phyloP scores from a whole-genome alignment of 192 early-diverging fungal species.

The Phlyctochytrium bullatum region DNA sequence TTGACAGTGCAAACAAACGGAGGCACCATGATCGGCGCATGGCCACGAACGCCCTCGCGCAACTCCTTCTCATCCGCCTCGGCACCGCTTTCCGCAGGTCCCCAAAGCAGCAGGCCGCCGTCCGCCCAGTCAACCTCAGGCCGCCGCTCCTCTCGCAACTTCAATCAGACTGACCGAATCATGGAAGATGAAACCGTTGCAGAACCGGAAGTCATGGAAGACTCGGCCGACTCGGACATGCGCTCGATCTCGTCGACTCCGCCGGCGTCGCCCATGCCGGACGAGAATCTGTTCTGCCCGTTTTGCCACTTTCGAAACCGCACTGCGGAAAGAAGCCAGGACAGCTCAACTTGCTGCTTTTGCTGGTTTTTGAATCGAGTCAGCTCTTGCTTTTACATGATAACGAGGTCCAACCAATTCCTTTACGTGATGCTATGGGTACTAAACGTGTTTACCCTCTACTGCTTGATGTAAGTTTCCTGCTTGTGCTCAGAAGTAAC shows the following conservation, averaged over 20 bases:
- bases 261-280: not conserved
- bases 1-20: not conserved
- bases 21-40: not conserved
- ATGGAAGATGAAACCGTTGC: not conserved
- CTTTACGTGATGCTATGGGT: slow-evolving; percentile 9
- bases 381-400: not conserved
- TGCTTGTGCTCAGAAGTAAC: not conserved
- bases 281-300: not conserved
- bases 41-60: not conserved
- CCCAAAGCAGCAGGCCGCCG: not conserved
- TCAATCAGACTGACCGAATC: too few species aligned
- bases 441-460: not conserved
- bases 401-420: not conserved
- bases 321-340: not conserved
- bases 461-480: slow-evolving; percentile 7
- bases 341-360: not conserved
- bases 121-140: not conserved
- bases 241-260: not conserved
- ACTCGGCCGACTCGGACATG: not conserved
- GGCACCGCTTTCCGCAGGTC: too few species aligned
- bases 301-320: too few species aligned
- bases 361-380: not conserved
- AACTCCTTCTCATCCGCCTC: not conserved
- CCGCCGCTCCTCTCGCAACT: not conserved
- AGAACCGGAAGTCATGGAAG: not conserved